phyloP scores from a whole-genome alignment of 768 basidiomycete species.

The Tricholoma matsutake region DNA sequence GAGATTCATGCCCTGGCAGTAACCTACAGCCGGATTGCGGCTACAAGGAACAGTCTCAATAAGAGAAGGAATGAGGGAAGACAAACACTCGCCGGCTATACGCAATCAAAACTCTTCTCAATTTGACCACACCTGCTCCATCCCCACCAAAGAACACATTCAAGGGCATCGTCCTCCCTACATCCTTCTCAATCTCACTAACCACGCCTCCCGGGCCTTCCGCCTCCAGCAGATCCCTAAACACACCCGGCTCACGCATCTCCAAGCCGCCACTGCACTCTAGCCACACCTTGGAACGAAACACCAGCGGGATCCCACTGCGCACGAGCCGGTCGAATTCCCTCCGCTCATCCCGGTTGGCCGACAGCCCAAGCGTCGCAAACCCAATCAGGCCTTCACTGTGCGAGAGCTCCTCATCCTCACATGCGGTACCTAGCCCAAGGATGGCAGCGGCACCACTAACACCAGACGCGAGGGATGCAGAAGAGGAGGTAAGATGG shows the following conservation, averaged over 20 bases:
- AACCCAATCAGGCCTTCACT: constrained; percentile 88
- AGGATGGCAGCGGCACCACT: constrained; percentile 63
- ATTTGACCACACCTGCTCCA: constrained; percentile 89
- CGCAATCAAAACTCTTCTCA: constrained; percentile 84
- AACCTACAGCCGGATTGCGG: constrained; percentile 89
- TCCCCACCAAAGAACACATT: constrained; percentile 98
- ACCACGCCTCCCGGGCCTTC: constrained; percentile 46
- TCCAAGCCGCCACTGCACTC: constrained; percentile 95
- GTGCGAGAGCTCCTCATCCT: constrained; percentile 75
- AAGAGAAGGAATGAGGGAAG: background rate
- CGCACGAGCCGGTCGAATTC: constrained; percentile 81
- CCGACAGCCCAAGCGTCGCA: constrained; percentile 78
- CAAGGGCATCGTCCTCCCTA: constrained; percentile 86
- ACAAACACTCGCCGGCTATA: constrained; percentile 75
- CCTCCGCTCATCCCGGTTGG: constrained; percentile 72
- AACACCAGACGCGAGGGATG: constrained; percentile 24
- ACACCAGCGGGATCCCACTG: constrained; percentile 82
- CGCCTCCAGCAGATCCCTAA: constrained; percentile 70
- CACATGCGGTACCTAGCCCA: constrained; percentile 59
- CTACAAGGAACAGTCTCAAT: constrained; percentile 34
- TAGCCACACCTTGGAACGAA: constrained; percentile 86
- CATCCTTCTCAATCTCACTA: constrained; percentile 95
- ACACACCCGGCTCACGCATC: constrained; percentile 87
- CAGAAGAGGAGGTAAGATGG: constrained; percentile 16
- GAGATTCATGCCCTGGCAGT: constrained; percentile 95